Base-by-base conservation (phyloP, 2,329 filamentous ascomycete genomes). In the Neofusicoccum sp. region DNA sequence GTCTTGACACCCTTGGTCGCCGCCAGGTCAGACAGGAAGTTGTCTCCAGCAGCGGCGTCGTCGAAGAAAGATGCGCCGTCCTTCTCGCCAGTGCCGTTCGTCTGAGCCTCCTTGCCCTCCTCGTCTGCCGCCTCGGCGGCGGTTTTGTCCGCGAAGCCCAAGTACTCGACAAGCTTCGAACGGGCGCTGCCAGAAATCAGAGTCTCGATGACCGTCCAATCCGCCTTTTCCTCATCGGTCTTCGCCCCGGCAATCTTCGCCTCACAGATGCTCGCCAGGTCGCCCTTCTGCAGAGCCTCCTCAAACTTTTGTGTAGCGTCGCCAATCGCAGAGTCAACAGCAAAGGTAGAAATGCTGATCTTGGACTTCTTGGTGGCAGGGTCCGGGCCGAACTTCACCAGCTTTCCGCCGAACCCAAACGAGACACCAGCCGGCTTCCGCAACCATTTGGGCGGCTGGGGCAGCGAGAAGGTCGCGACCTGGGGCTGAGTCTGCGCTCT, bases 181-280 rank as follows among this genome's bases (percentile, higher is more conserved):
- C 93, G 86, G n/a, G 92, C 89, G 69, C 93, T 93, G 31, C 89
- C 87, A 3, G 90, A 88, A 51, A 93, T 89, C 63, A 99, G 77
- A 1, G 92, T 95, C 74, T 95, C 88, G 73, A 99, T 91, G 38
- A 98, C 91, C 65, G 89, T 89, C 95, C 95, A 99, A 75, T 98
- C 93, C 3, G 90, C 89, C 80, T 92, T 97, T 73, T 98, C 95
- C 66, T 96, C 91, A 1, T 97, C 93, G 0, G 86, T 90, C 70
- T 86, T 87, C 16, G 93, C 89, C 63, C 86, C 80, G 28, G 87
- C 80, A 63, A 92, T 87, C 71, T 93, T 90, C 24, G 87, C 83
- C 70, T 93, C 87, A 71, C 93, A 97, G 63, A 99, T 90, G 43
- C 82, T 81, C 4, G 83, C 82, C 16, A 99, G 78, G 70, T 98